Evolutionary conservation across 495 filamentous ascomycete species (phyloP), one percentile per base, ranked within the genome.

Genomic region (Darksidea phi): DNA sequence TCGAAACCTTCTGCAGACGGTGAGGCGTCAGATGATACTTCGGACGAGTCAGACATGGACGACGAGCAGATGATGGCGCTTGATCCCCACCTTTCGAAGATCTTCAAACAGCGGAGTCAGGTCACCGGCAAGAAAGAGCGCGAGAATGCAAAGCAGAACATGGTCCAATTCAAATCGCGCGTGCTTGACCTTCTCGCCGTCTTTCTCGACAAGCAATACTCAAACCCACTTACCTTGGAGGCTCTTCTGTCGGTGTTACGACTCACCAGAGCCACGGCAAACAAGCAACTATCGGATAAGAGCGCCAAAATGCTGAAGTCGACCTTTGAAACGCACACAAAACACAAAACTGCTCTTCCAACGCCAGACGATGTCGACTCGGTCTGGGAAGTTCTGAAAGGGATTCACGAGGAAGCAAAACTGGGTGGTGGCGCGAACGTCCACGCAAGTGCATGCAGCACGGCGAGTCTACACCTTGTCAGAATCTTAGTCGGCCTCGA

Each of bases 51-150:
- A 49, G 82, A 96, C 71, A 85, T 85, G 47, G 85, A 89, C 54
- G 94, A 97, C 75, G 90, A 91, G 41, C 89, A 96, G 68, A 98
- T 98, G 94, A 86, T 96, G 75, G 85, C 84, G 12, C 76, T 97
- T 28, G 94, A 98, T 71, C 80, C 80, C 17, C 85, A 88, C 62
- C 82, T 98, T 17, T 81, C 84, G 53, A 86, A 88, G 57, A 87
- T 97, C 48, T 96, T 97, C 80, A 79, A 83, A 56, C 86, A 93
- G 57, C 82, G 86, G 45, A 85, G 81, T 64, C 77, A 74, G 58
- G 73, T 69, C 11, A 77, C 77, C 69, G 87, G 88, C 72, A 89
- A 90, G 73, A 84, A 89, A 69, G 88, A 94, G 70, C 86, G 86
- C 58, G 90, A 88, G 70, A 87, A 89, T 58, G 90, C 94, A 46